These are phyloP conservation scores for Phytophthora kernoviae DNA, from an alignment of 352 stramenopile species.

Conservation along the genomic window DNA sequence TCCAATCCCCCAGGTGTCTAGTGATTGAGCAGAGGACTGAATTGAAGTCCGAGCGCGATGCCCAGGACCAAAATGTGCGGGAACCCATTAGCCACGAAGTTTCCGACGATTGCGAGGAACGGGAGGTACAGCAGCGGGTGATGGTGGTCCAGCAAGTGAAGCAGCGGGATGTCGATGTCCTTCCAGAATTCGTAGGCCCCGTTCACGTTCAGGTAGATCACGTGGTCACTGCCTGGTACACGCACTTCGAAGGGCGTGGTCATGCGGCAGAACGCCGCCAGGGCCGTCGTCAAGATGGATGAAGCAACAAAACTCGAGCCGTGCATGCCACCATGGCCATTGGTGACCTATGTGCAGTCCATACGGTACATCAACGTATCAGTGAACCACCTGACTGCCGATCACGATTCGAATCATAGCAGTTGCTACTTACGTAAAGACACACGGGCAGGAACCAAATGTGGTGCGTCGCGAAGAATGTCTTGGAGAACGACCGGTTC, in stretches of 20 bases:
- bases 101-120: conserved; percentile 67
- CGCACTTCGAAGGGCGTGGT: conserved; percentile 76
- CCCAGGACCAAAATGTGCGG: conserved; percentile 73
- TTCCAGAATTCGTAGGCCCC: conserved; percentile 86
- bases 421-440: conserved; percentile 55
- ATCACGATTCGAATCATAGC: neutral
- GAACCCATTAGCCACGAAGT: conserved; percentile 71
- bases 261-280: conserved; percentile 60
- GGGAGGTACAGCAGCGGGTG: conserved; percentile 73
- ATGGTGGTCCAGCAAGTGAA: conserved; percentile 78
- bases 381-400: neutral
- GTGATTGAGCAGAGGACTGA: conserved; percentile 52
- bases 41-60: conserved; percentile 59
- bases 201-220: conserved; percentile 86
- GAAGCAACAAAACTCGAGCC: conserved; percentile 66
- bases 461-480: conserved; percentile 83
- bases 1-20: conserved; percentile 18
- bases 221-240: conserved; percentile 57
- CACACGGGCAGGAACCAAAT: conserved; percentile 86
- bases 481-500: conserved; percentile 83
- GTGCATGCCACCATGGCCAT: conserved; percentile 75
- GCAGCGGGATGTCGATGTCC: conserved; percentile 71
- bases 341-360: conserved; percentile 52
- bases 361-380: neutral
- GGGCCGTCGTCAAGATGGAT: conserved; percentile 59